These are phyloP conservation scores for Entamoeba histolytica DNA, from an alignment of 208 protist genomes.

Conservation along the genomic window DNA sequence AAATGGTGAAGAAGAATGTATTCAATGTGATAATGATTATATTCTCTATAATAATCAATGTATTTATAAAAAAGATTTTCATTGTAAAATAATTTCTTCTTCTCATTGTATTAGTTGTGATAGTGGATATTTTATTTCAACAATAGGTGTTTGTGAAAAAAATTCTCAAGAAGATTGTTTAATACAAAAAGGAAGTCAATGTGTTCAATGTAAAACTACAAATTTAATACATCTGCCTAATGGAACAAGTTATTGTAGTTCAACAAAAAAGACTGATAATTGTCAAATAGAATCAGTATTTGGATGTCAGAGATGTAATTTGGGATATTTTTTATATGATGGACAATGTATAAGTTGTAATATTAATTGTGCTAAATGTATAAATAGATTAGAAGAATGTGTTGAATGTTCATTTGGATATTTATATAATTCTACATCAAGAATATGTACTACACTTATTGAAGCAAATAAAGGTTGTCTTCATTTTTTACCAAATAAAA, in stretches of 20 bases:
- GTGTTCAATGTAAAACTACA: not conserved
- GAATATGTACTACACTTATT: not conserved
- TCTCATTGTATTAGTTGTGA: not conserved
- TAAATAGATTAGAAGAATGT: not conserved
- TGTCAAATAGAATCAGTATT: not conserved
- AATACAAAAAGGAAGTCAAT: not conserved
- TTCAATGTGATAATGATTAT: not conserved
- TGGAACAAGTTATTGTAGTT: not conserved
- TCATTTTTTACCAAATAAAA: not conserved
- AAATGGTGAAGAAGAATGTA: not conserved
- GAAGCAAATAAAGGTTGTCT: not conserved
- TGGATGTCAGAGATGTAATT: not conserved
- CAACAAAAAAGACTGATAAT: not conserved
- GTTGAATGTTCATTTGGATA: not conserved
- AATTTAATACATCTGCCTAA: not conserved
- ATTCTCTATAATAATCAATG: not conserved
- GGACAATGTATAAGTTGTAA: not conserved
- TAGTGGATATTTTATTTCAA: not conserved
- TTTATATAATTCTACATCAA: not conserved
- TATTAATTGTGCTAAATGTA: not conserved
- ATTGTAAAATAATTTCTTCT: not conserved
- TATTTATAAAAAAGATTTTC: not conserved
- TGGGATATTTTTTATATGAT: not conserved
- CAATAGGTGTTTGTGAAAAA: not conserved
- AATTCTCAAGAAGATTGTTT: not conserved